phyloP scores from a whole-genome alignment of 2,329 filamentous ascomycete species.

The Colletotrichum sp. region DNA sequence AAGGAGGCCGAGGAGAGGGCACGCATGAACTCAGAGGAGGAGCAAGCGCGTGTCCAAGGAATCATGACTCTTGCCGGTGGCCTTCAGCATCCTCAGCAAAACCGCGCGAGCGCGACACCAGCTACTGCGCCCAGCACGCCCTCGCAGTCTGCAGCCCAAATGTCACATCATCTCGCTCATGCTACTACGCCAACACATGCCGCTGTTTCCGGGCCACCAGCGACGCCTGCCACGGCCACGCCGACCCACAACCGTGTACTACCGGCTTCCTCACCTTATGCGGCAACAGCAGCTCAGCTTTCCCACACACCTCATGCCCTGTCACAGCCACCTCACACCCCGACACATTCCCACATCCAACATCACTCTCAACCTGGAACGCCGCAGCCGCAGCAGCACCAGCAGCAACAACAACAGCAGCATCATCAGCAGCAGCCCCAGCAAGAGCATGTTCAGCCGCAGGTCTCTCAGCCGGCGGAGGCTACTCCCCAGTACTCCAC shows the following conservation, averaged over 20 bases:
- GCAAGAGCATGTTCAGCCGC: conserved; percentile 22
- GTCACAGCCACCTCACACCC: conserved; percentile 7
- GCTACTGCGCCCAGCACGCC: conserved; percentile 6
- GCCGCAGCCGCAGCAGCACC: conserved; percentile 14
- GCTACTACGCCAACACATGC: conserved; percentile 10
- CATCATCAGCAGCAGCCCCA: conserved; percentile 23
- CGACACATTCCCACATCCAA: conserved; percentile 10
- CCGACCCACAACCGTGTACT: not conserved
- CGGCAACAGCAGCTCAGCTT: conserved; percentile 10
- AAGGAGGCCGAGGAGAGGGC: conserved; percentile 72
- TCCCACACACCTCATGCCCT: conserved; percentile 13
- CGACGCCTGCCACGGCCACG: not conserved
- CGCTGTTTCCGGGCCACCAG: conserved; percentile 1
- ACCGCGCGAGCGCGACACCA: conserved; percentile 5
- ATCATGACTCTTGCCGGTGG: conserved; percentile 61
- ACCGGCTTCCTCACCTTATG: conserved; percentile 11
- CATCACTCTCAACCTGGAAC: conserved; percentile 14
- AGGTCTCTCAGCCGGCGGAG: conserved; percentile 2
- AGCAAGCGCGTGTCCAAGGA: conserved; percentile 65
- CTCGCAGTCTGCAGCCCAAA: conserved; percentile 10
- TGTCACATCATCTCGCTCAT: conserved; percentile 11
- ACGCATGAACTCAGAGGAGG: conserved; percentile 62
- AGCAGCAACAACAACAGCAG: conserved; percentile 17
- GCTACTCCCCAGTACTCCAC: conserved; percentile 5
- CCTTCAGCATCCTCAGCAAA: conserved; percentile 39